Base-by-base conservation (phyloP, 2,329 filamentous ascomycete species). In the Trichocomaceae sp. region DNA sequence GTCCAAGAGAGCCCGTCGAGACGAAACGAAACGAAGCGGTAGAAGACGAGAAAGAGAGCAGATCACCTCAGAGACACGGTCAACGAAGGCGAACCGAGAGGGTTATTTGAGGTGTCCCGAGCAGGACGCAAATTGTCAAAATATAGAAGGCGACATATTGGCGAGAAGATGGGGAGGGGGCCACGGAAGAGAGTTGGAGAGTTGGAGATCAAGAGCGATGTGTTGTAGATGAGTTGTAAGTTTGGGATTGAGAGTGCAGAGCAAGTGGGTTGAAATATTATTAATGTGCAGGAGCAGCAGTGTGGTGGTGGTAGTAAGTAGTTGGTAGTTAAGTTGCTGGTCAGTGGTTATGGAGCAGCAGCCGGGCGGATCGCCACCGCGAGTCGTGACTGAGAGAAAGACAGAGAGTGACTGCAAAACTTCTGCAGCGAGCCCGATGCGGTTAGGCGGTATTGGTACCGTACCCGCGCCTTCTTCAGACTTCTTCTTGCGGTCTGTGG, bases 71-170 rank as follows among this genome's bases (percentile, higher is more conserved):
- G 49, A 44, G 26, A 29, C 26, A 29, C 4, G 29, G 29, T 33
- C 8, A 4, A 33, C 10, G 35, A 17, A 39, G 13, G 8, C 13
- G 35, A 20, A 26, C 46, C 31, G 47, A 31, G 23, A 47, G 22
- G 23, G 17, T 13, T 31, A 26, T 47, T 17, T 46, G 19, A 13
- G n/a, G 33, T 53, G 58, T 59, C 58, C 57, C 39, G 42, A 26
- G 45, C 45, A 59, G 55, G 58, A 59, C 58, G 48, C 48, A 56
- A 37, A 45, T 44, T 57, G 58, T 59, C 58, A 59, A 47, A 50
- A 54, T 59, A 59, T 58, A 12, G 33, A 50, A 9, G 50, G 53
- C 51, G 44, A 54, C 58, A 59, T 59, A 33, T 48, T 59, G 58
- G 46, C 31, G 47, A 29, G 39, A 31, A 7, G 42, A 29, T 51